phyloP scores from a whole-genome alignment of 148 eudicot species.

The Hydrangea macrophylla region DNA sequence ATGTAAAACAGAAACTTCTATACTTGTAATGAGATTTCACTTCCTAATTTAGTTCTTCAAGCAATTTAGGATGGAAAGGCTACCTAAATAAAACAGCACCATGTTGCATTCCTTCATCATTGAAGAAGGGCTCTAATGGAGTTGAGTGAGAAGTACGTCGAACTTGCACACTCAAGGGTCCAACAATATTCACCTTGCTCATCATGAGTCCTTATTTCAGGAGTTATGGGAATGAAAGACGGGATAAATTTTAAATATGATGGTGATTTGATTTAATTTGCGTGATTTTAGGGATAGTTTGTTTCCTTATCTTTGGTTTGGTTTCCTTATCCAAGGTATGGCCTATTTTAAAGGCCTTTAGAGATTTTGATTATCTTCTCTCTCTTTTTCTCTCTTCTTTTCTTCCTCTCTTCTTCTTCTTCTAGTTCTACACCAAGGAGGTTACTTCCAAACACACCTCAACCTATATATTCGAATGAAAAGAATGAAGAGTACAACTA shows the following conservation, averaged over 20 bases:
- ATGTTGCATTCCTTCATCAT: background rate
- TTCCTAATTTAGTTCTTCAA: background rate
- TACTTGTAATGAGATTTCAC: background rate
- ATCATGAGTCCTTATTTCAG: too few relatives aligned
- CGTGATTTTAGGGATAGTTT: too few relatives aligned
- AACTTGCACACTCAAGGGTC: background rate
- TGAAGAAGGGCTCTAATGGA: background rate
- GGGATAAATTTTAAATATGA: too few relatives aligned
- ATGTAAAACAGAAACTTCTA: background rate
- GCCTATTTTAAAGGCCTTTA: too few relatives aligned
- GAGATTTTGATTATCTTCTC: too few relatives aligned
- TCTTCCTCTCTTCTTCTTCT: too few relatives aligned
- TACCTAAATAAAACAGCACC: background rate
- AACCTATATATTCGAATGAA: background rate
- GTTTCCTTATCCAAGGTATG: too few relatives aligned
- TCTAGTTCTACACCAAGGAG: too few relatives aligned
- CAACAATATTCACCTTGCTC: background rate
- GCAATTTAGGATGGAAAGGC: background rate
- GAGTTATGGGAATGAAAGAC: too few relatives aligned
- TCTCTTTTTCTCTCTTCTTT: too few relatives aligned
- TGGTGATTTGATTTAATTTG: too few relatives aligned
- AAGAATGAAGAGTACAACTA: background rate
- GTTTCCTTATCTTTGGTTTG: too few relatives aligned
- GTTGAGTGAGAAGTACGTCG: background rate
- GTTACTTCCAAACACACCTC: background rate